Base-by-base conservation (phyloP, 768 basidiomycete genomes). In the Mycena polygramma region DNA sequence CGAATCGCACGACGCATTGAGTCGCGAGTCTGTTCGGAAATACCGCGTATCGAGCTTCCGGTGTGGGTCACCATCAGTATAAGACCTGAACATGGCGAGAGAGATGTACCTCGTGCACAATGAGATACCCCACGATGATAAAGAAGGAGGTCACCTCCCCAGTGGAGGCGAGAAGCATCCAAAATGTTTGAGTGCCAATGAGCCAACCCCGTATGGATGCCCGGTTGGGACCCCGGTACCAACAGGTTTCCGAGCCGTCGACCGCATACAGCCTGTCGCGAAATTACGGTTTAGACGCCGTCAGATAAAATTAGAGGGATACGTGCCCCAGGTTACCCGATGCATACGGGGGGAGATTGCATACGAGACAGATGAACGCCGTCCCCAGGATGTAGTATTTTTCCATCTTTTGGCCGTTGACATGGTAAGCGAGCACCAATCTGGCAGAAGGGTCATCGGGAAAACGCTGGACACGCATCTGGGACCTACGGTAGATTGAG, bases 121-220 rank as follows among this genome's bases (percentile, higher is more conserved):
- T 24, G 17, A 52, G n/a, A 13, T 62, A 62, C 14, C 36, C 37
- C 7, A 62, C 20, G 2, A 24, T 17, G n/a, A 58, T 5, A 7
- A 58, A 58, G 14, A 41, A 39, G 24, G 11, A 10, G 24, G 7
- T 13, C 7, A 58, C 57, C 22, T 62, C 61, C 37, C 61, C 60
- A 4, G n/a, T 36, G 11, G 48, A 35, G 11, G 22, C 20, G 10
- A 62, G n/a, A 2, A 62, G 2, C 1, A 62, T 24, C 61, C 61
- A 79, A 54, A 77, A 68, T 2, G 77, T 77, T 49, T 75, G 76
- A 14, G 77, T 78, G 7, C 66, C 73, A 26, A 77, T 71, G 17
- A 79, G 61, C 77, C 77, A 78, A 2, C 66, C 66, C 2, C 49
- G 51, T 19, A 77, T 57, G 2, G 64, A 7, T 13, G 39, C 39